phyloP scores from a whole-genome alignment of 192 early-diverging fungal genomes.

The Paraglomus brasilianum region DNA sequence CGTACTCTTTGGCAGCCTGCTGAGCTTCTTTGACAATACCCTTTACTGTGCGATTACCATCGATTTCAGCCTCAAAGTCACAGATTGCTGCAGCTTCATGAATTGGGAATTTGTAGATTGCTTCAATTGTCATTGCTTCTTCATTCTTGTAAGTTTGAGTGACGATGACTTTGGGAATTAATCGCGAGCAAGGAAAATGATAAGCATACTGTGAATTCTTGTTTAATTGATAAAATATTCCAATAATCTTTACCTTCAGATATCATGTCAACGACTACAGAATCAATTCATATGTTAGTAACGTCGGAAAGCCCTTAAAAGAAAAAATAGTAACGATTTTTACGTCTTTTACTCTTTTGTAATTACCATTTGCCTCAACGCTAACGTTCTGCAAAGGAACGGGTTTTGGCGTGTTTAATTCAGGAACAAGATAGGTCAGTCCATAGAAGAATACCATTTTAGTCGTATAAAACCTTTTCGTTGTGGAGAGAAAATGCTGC shows the following conservation, averaged over 20 bases:
- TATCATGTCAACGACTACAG: slow-evolving; percentile 33
- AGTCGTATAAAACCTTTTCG: no score
- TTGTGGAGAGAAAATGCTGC: no score
- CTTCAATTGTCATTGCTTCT: not conserved
- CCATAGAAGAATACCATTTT: no score
- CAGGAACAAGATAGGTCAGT: not conserved
- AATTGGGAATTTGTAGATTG: slow-evolving; percentile 25
- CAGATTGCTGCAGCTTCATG: slow-evolving; percentile 16
- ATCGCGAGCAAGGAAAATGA: no score
- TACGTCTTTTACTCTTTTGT: no score
- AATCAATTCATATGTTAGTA: no score
- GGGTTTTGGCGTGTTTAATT: not conserved
- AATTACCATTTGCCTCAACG: slow-evolving; percentile 28
- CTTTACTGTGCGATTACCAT: slow-evolving; percentile 6
- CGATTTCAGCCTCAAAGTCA: slow-evolving; percentile 23
- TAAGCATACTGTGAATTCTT: no score
- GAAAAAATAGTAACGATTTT: no score
- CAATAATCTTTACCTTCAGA: slow-evolving; percentile 18
- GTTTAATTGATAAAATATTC: no score
- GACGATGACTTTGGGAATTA: no score
- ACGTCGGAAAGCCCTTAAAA: no score
- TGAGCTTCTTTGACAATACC: slow-evolving; percentile 23
- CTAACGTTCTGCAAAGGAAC: slow-evolving; percentile 23
- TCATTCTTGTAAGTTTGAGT: slow-evolving; percentile 26
- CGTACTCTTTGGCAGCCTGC: slow-evolving; percentile 4